Conservation (phyloP, 352 stramenopile genomes). For the Globisporangium lucens region DNA sequence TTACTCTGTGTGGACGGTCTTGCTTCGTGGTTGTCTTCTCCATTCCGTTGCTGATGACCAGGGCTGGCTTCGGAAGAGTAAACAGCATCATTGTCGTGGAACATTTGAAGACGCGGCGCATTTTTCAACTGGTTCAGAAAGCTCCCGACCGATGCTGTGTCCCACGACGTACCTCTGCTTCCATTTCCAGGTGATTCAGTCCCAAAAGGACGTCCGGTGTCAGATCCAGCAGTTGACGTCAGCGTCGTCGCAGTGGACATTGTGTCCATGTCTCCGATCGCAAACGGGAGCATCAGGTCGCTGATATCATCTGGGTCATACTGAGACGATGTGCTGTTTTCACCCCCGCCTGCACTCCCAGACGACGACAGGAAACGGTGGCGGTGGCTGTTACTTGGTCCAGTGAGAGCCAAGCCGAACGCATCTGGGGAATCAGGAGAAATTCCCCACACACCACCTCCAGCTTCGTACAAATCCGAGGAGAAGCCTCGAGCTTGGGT, state of each 20-base stretch:
- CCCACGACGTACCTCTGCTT: conserved; percentile 27
- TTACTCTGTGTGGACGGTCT: conserved; percentile 4
- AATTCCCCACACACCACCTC: conserved; percentile 54
- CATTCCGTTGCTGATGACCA: not conserved
- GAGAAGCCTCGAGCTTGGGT: conserved; percentile 48
- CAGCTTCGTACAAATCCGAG: conserved; percentile 58
- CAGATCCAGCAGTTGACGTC: conserved; percentile 36
- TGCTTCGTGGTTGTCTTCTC: not conserved
- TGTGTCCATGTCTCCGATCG: conserved; percentile 36
- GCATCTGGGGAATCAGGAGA: conserved; percentile 64
- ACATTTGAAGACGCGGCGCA: conserved; percentile 52
- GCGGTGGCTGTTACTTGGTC: conserved; percentile 24
- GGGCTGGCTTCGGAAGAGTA: not conserved
- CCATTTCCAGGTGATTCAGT: conserved; percentile 17
- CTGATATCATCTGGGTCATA: conserved; percentile 26
- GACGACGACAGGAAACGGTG: conserved; percentile 44
- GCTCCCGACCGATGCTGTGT: conserved; percentile 63
- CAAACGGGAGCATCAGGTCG: conserved; percentile 69
- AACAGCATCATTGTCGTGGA: conserved; percentile 2
- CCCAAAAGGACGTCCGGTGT: conserved; percentile 18
- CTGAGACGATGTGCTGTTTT: conserved; percentile 18
- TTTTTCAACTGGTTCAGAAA: conserved; percentile 83
- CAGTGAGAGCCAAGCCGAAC: conserved; percentile 54
- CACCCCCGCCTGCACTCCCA: conserved; percentile 18
- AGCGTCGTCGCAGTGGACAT: conserved; percentile 42